Evolutionary conservation across 345 rosid species (phyloP), one percentile per base, ranked within the genome.

Genomic region (Eutrema japonicum): DNA sequence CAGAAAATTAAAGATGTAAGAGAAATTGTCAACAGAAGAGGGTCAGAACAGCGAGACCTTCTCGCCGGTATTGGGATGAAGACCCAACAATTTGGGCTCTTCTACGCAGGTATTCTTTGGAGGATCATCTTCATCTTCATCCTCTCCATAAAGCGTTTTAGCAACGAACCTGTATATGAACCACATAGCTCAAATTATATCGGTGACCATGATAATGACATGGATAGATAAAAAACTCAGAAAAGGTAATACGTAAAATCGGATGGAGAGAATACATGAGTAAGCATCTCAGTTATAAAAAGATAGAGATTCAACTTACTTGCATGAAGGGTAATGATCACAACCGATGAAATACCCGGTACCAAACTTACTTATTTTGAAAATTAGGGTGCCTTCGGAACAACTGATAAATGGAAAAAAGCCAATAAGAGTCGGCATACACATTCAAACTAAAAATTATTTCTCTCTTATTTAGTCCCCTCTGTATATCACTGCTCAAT

Each of bases 301-400:
- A 66, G 5, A n/a, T 30, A 58, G 43, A 48, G 68, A 63, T 64
- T 50, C 22, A 48, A 87, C 97, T 89, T 83, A 95, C 99, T 83
- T 92, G 99, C 99, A 95, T 52, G 73, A 79, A 65, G 99, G 99
- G 81, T 86, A 92, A 70, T 84, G 90, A 84, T 90, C 86, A 70
- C 99, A 95, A 62, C 97, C 96, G 66, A 95, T 84, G 71, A 90
- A 92, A 83, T 90, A 95, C 80, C 98, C 97, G 3, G 90, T 83
- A 59, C 93, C 99, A 70, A 62, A 83, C 72, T 83, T 85, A 74
- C 96, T 90, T 69, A 92, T 91, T 90, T 85, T 95, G 81, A 95
- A 92, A 74, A 79, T 80, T 83, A 95, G 79, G 37, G 85, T 84
- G 78, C 99, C 99, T 77, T 88, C 96, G 83, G 67, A 49, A 76